Conservation (phyloP, 2,329 filamentous ascomycete genomes). For the Aspergillus sp. region DNA sequence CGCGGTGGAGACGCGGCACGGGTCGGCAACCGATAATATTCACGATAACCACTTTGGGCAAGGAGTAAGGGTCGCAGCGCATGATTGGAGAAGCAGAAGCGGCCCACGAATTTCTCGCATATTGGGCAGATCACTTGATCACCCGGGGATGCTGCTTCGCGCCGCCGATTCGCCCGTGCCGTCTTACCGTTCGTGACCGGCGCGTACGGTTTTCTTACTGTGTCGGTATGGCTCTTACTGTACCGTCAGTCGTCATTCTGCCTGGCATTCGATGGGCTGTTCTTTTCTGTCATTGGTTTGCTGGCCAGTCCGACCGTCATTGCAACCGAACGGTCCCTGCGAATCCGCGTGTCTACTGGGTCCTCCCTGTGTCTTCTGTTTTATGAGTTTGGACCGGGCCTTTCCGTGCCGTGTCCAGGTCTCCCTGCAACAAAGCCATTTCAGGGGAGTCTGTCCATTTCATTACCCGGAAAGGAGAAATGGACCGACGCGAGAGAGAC, state of each 20-base stretch:
- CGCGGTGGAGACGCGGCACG: constrained; percentile 17
- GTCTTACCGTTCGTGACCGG: constrained; percentile 12
- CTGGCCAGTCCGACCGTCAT: too few species aligned
- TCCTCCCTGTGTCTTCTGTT: not conserved
- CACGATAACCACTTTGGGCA: too few species aligned
- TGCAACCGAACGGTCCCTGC: too few species aligned
- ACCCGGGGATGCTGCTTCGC: constrained; percentile 20
- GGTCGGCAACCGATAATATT: constrained; percentile 11
- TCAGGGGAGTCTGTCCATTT: not conserved
- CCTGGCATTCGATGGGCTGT: too few species aligned
- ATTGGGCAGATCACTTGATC: constrained; percentile 48
- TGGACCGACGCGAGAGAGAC: not conserved
- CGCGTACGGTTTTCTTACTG: constrained; percentile 22
- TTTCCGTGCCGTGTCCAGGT: constrained; percentile 27
- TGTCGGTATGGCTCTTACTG: constrained; percentile 19
- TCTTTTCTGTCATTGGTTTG: too few species aligned
- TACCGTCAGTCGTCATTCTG: too few species aligned
- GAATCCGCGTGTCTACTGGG: too few species aligned
- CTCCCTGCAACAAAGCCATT: constrained; percentile 2
- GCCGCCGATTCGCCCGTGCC: constrained; percentile 9
- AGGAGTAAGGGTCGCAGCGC: too few species aligned
- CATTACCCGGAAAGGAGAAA: not conserved
- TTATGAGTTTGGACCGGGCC: constrained; percentile 22
- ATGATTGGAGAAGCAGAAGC: constrained; percentile 11
- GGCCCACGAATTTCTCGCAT: not conserved